These are phyloP conservation scores for Phanerodontia chrysosporium DNA, from an alignment of 768 basidiomycete genomes.

Conservation along the genomic window DNA sequence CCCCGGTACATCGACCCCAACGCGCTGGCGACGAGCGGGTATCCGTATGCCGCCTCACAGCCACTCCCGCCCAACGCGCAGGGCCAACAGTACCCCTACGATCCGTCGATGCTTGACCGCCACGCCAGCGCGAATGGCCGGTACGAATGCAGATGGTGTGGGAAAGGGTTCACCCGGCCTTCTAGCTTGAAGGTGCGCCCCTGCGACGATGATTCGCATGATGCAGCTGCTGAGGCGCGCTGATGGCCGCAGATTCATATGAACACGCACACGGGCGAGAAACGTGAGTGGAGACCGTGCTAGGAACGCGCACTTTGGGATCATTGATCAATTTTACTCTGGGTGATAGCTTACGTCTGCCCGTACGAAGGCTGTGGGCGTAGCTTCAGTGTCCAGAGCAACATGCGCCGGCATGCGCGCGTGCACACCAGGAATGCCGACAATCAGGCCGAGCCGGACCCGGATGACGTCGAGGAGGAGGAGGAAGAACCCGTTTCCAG, in stretches of 20 bases:
- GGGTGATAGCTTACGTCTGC: constrained; percentile 63
- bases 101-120: constrained; percentile 18
- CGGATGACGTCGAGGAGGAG: constrained; percentile 38
- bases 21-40: constrained; percentile 21
- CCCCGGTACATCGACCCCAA: constrained; percentile 13
- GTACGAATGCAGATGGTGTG: constrained; percentile 77
- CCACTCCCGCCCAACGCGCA: constrained; percentile 43
- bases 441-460: constrained; percentile 15
- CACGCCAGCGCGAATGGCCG: constrained; percentile 38
- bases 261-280: constrained; percentile 83
- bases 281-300: constrained; percentile 49
- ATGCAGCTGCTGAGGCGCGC: constrained; percentile 4
- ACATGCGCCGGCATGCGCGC: constrained; percentile 83
- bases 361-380: constrained; percentile 73
- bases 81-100: constrained; percentile 15
- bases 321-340: constrained; percentile 10
- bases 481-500: constrained; percentile 23
- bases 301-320: constrained; percentile 1
- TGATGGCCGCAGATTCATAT: constrained; percentile 59
- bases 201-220: constrained; percentile 3
- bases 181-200: constrained; percentile 70
- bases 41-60: constrained; percentile 33
- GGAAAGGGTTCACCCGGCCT: constrained; percentile 77
- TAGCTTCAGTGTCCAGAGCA: constrained; percentile 82
- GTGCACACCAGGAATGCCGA: constrained; percentile 45